phyloP scores from a whole-genome alignment of 768 basidiomycete genomes.

The Suillus spraguei region DNA sequence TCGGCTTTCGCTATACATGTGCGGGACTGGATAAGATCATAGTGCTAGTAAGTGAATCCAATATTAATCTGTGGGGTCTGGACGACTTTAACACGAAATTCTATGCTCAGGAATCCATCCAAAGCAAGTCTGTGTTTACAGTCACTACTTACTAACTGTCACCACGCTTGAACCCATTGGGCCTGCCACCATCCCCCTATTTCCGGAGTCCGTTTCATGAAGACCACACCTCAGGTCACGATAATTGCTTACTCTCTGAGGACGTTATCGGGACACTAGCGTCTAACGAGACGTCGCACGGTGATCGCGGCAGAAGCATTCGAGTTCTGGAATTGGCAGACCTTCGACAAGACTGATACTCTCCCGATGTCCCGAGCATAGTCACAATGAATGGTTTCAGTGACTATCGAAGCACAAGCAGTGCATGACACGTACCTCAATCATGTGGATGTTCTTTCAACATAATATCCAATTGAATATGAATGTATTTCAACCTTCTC shows the following conservation, averaged over 20 bases:
- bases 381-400: not conserved
- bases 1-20: not conserved
- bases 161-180: not conserved
- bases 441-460: not conserved
- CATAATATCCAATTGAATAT: not conserved
- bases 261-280: not conserved
- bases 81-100: not conserved
- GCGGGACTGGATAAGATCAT: not conserved
- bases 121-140: not conserved
- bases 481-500: too few relatives aligned
- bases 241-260: not conserved
- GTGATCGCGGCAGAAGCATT: not conserved
- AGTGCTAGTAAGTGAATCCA: not conserved
- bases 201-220: not conserved
- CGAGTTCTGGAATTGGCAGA: not conserved
- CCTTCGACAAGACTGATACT: not conserved
- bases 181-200: not conserved
- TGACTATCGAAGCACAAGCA: not conserved
- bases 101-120: constrained; percentile 2
- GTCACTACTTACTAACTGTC: not conserved
- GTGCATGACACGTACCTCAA: not conserved
- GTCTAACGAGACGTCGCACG: not conserved
- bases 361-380: not conserved
- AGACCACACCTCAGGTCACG: too few relatives aligned
- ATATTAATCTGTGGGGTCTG: not conserved